Evolutionary conservation across 2,329 filamentous ascomycete species (phyloP).

Genomic region (Talaromyces sp.): DNA sequence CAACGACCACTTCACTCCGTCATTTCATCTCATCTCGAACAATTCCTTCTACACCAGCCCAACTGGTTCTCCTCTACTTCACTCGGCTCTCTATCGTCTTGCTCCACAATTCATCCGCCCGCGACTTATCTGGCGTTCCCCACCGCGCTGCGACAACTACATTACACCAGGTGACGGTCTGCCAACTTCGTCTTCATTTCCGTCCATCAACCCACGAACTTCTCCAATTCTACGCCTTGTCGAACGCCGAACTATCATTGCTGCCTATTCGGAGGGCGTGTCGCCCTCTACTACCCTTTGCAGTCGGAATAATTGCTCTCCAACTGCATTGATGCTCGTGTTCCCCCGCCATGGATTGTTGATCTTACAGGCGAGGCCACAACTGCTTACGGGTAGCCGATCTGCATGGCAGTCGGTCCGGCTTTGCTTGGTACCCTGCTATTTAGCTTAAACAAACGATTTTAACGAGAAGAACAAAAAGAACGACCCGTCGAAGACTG

Average conservation of each 20-base stretch:
- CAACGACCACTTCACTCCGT: no score
- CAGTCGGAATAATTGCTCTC: constrained; percentile 9
- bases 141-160: constrained; percentile 6
- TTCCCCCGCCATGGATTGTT: constrained; percentile 34
- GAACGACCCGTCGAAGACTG: background rate
- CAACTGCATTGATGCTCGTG: constrained; percentile 12
- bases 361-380: constrained; percentile 39
- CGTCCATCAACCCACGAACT: background rate
- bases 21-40: no score
- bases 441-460: background rate
- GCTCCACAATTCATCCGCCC: constrained; percentile 11
- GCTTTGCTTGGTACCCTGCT: constrained; percentile 23
- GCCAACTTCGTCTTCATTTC: background rate
- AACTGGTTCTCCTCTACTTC: background rate
- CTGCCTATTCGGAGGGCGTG: background rate
- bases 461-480: background rate
- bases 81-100: background rate
- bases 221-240: background rate
- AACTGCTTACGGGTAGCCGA: constrained; percentile 38
- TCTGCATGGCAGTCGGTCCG: constrained; percentile 43
- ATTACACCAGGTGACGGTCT: background rate
- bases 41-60: background rate
- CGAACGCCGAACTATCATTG: background rate
- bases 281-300: background rate
- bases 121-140: constrained; percentile 9